Base-by-base conservation (phyloP, 2,329 filamentous ascomycete species). In the Colletotrichum musae region DNA sequence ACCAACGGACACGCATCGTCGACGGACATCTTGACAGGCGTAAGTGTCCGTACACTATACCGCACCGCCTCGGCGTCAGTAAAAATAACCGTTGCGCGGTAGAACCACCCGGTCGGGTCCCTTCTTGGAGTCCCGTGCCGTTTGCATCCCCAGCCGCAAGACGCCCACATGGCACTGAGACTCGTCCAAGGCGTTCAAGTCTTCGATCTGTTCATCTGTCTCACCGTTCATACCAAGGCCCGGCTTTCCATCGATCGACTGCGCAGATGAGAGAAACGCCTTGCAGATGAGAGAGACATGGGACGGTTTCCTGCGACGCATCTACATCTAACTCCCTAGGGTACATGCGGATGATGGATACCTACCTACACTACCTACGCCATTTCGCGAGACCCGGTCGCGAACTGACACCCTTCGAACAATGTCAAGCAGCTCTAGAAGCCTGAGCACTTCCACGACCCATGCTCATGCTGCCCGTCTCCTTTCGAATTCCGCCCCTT, bases 101-200 rank as follows among this genome's bases (percentile, higher is more conserved):
- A 39, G 61, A 58, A 50, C 52, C 61, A 50, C 15, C 45, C 32
- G 28, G 52, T 41, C 61, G 61, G 61, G 61, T 36, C 52, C 21
- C 32, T 64, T 24, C 28, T 41, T 63, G 41, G 32, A 36, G 10
- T 36, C 7, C 41, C 28, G 26, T 63, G 39, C 41, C 21, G 26
- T 43, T 41, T 28, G 60, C 51, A 26, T 51, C n/a, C 18, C 51
- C 24, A 47, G n/a, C 28, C 28, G 57, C 41, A 58, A 51, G 45
- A 58, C 56, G 13, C 13, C 28, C 47, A 52, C 10, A 41, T 50
- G 28, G 47, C 18, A 41, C 5, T 24, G 43, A 48, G 41, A 45
- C 57, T 52, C 47, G 26, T 18, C 36, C n/a, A 21, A 41, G 26
- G 26, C 61, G 24, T 52, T 47, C 32, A 6, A 16, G 43, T 24